Evolutionary conservation across 129 eudicot species (phyloP).

Genomic region (Escallonia herrerae): DNA sequence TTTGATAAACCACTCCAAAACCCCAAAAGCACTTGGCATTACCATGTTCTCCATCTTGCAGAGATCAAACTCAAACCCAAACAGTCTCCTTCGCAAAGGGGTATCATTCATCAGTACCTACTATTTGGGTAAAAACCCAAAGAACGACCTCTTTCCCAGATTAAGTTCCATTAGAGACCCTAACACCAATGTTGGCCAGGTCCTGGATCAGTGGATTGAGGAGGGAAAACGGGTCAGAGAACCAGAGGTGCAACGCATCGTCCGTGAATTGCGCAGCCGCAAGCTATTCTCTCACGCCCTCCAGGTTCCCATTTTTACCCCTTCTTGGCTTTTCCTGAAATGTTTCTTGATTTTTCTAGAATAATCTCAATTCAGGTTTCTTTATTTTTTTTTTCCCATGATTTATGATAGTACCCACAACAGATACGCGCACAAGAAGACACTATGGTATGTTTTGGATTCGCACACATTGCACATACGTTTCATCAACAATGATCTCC

Average conservation of each 20-base stretch:
- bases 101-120: neutral
- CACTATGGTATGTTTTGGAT: neutral
- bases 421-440: too few relatives aligned
- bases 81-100: neutral
- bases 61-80: neutral
- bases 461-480: neutral
- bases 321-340: too few relatives aligned
- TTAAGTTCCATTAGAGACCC: constrained; percentile 19
- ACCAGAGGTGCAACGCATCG: constrained; percentile 18
- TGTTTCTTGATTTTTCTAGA: neutral
- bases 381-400: neutral
- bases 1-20: neutral
- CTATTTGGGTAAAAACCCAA: neutral
- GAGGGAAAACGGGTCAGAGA: constrained; percentile 22
- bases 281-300: constrained; percentile 35
- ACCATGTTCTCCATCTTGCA: neutral
- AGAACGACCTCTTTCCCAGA: constrained; percentile 16
- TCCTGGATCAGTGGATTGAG: constrained; percentile 22
- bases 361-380: neutral
- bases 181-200: constrained; percentile 1
- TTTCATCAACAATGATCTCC: neutral
- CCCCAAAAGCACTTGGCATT: neutral
- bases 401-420: neutral
- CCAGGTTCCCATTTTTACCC: constrained; percentile 17
- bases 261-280: constrained; percentile 31